Evolutionary conservation across 1,139 yeast genomes (phyloP), one percentile per base, ranked within the genome.

Genomic region (Geotrichum histeridarum): DNA sequence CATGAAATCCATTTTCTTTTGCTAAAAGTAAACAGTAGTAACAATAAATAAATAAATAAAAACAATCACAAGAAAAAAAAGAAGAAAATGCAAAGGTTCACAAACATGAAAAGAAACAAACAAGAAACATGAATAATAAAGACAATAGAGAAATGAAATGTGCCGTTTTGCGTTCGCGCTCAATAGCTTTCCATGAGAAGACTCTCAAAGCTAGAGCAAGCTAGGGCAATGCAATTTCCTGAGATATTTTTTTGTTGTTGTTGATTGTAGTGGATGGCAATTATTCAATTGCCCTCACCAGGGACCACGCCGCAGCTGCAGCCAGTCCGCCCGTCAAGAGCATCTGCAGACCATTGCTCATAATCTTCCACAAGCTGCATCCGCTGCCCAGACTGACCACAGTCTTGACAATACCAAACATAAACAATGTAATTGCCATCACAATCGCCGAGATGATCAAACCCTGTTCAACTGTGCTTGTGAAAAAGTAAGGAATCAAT

Each of bases 251-350:
- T 12, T 37, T 6, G 41, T 8, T 36, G 39, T 36, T 36, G 39
- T 36, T 36, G 39, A 8, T n/a, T n/a, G 37, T 11, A 33, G 27
- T 22, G 27, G 5, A 22, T 14, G 30, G 30, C 9, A 17, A 41
- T 11, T 62, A 69, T 57, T 85, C 96, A 60, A 90, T 83, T 60
- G 84, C 72, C 67, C 83, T 85, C 46, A 93, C 98, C 67, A 91
- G 79, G 47, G 83, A 82, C 96, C 96, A 93, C 18, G 99, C 98
- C 30, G 95, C 88, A 7, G 96, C 95, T 4, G 99, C 99, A 30
- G 99, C 99, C 36, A 86, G 73, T 15, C 97, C 95, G 44, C 99
- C 99, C 51, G 89, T 91, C 18, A 86, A 73, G 55, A 90, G 84
- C 98, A 93, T 93, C 71, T 90, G 95, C 43, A 86, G 55, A 51